Evolutionary conservation across 2,329 filamentous ascomycete genomes (phyloP), one percentile per base, ranked within the genome.

Genomic region (Cryphonectria japonica): DNA sequence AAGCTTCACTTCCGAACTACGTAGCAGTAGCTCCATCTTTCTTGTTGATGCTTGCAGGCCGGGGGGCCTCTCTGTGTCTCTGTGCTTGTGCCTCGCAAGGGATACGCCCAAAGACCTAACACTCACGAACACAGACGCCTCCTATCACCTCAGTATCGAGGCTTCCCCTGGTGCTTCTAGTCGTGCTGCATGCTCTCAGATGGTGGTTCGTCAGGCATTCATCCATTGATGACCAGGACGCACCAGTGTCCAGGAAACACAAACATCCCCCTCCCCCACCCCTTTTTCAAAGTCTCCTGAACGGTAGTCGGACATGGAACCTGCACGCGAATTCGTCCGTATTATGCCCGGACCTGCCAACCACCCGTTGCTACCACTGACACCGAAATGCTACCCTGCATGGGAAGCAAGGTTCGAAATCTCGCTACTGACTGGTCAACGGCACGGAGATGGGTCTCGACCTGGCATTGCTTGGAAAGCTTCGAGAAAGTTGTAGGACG

Each of bases 341-440:
- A n/a, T 61, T 11, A n/a, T 16, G 16, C 34, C 22, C 46, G n/a
- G 19, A n/a, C 32, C 59, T 46, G 39, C 61, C 61, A 46, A 32
- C 61, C 39, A 64, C 39, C 9, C 43, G 14, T 46, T 39, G 39
- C 39, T 37, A 32, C 39, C 19, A 32, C 61, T 9, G 61, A 39
- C 13, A 16, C n/a, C 39, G 13, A n/a, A 64, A 19, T 64, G n/a
- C 37, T 14, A 62, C 39, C 61, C 19, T 22, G 19, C 46, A 26
- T 66, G 29, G 37, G 43, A 39, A 66, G 62, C 62, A 65, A 43
- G n/a, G 39, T 46, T 66, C 19, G 14, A 54, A n/a, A 52, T 66
- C 26, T 34, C 34, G 43, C 26, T 46, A 5, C 41, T 65, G 43
- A 65, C 41, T 65, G 29, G 43, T n/a, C 26, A 54, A 34, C 29